Base-by-base conservation (phyloP, 2,329 filamentous ascomycete species). In the Aspergillus sp. region DNA sequence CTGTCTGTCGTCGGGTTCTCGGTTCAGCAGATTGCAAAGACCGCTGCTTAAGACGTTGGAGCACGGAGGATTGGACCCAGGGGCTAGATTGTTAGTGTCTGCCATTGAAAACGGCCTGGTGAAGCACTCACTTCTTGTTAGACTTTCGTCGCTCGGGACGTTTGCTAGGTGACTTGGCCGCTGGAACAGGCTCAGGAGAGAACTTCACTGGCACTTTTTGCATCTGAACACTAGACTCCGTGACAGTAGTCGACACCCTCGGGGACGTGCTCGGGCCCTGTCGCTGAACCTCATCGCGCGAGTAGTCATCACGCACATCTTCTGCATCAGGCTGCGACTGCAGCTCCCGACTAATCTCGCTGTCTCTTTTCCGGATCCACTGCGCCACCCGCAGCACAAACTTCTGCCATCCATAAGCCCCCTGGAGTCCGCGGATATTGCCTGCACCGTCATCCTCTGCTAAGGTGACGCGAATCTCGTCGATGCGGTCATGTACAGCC, bases 381-480 rank as follows among this genome's bases (percentile, higher is more conserved):
- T 66, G 55, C 1, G 73, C 61, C 4, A 73, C 58, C 6, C 67
- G 59, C 1, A 71, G 52, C 4, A 76, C 57, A 44, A 80, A 77
- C 2, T 61, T 54, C 0, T 66, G 54, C 77, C 78, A 82, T 3
- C 71, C 66, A 55, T 74, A 83, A 1, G 57, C 51, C 2, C 60
- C 57, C 33, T 69, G 66, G 4, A 83, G 52, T 1, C 55, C 58
- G 3, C 70, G 68, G 28, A 77, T 58, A 38, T 76, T 70, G 73
- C 59, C 3, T 57, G 44, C 62, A 34, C 67, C 56, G 2, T 63
- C 54, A n/a, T 64, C 60, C 3, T 57, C 46, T 3, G 52, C 49
- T 41, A 75, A 67, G 26, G 52, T 56, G 2, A 52, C 38, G 12
- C 59, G 57, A 30, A 79, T 68, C 3, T 63, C 54, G 0, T 63